A percentile compares a stretch with the other conserved stretches of the same genome.
Conservation (phyloP, 768 basidiomycete species). For the Pleurotus ostreatus region DNA sequence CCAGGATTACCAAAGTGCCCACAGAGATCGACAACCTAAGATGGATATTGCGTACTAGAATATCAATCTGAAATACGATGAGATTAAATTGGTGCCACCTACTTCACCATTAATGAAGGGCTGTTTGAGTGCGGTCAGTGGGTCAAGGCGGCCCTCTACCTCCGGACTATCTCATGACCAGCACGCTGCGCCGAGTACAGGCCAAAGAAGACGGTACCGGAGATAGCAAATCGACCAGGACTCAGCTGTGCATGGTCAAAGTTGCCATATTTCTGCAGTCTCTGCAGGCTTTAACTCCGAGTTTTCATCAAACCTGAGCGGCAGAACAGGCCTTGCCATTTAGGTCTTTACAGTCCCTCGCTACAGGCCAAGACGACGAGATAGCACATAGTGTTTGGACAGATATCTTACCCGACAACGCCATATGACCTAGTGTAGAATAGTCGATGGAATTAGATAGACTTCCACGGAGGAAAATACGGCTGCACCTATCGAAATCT, state of each 20-base stretch:
- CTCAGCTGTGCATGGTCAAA: not conserved
- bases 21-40: too few species aligned
- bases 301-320: not conserved
- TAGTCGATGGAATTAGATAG: not conserved
- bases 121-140: conserved; percentile 6
- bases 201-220: conserved; percentile 2
- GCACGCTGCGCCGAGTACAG: not conserved
- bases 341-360: not conserved
- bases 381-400: not conserved
- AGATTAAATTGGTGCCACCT: too few species aligned
- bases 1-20: too few species aligned
- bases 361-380: not conserved
- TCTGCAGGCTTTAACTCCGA: not conserved
- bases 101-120: not conserved
- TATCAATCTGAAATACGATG: too few species aligned
- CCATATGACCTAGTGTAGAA: conserved; percentile 3
- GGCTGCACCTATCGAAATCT: not conserved
- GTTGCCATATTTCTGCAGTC: not conserved
- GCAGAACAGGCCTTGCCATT: not conserved
- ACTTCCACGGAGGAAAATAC: not conserved
- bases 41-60: too few species aligned
- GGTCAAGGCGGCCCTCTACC: not conserved
- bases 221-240: conserved; percentile 1
- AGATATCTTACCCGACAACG: not conserved
- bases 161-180: conserved; percentile 1